Percentiles rank a stretch among this genome's conserved stretches.
phyloP scores from a whole-genome alignment of 441 rosid genomes.

The Gossypium laxum region DNA sequence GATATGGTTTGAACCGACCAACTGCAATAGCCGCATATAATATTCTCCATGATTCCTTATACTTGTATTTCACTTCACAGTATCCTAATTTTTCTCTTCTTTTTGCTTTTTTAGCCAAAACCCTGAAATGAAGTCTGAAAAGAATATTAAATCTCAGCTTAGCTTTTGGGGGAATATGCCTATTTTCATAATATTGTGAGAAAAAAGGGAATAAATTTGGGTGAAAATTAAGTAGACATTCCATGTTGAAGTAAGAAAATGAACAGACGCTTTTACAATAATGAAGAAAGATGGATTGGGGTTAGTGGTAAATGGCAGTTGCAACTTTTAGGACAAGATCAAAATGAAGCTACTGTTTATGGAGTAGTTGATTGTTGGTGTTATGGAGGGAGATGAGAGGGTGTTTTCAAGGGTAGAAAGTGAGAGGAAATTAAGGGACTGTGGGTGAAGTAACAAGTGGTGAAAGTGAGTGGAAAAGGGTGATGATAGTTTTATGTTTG shows the following conservation, averaged over 20 bases:
- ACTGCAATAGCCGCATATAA: neutral
- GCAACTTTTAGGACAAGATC: conserved; percentile 1
- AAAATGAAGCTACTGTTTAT: neutral
- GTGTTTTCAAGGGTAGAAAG: conserved; percentile 32
- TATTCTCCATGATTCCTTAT: neutral
- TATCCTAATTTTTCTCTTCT: neutral
- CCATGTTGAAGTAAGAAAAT: neutral
- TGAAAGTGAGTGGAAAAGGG: conserved; percentile 16
- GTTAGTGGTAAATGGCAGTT: neutral
- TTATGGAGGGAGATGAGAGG: conserved; percentile 48
- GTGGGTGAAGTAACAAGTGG: conserved; percentile 18
- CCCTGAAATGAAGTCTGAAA: neutral
- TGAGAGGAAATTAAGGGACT: neutral
- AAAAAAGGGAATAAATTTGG: too few species aligned
- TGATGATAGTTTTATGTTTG: conserved; percentile 11
- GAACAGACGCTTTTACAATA: neutral
- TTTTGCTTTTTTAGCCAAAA: neutral
- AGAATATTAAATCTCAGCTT: neutral
- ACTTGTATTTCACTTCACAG: neutral
- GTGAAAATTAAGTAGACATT: neutral
- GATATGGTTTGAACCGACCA: conserved; percentile 10
- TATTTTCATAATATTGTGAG: too few species aligned
- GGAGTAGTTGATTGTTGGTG: conserved; percentile 21
- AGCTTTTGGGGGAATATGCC: too few species aligned
- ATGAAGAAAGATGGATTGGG: neutral